These are phyloP conservation scores for Lactarius akahatsu DNA, from an alignment of 768 basidiomycete species.

Conservation along the genomic window DNA sequence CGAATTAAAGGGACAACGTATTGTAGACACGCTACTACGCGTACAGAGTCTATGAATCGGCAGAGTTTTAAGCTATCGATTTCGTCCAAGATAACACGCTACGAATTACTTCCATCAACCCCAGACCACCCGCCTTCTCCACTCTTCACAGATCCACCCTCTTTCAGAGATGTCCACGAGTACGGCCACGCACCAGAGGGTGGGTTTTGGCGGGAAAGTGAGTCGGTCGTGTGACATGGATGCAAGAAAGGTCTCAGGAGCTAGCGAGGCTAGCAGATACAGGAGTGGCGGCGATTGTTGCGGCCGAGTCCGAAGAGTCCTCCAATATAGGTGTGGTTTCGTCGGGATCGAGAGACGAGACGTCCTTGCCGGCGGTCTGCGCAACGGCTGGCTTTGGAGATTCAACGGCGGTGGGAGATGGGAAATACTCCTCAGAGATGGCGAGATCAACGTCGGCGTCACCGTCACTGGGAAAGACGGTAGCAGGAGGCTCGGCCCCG, in stretches of 20 bases:
- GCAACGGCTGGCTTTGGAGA: not conserved
- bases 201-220: conserved; percentile 14
- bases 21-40: no score
- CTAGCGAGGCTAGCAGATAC: not conserved
- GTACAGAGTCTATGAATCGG: no score
- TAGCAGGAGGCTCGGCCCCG: not conserved
- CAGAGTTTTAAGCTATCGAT: not conserved
- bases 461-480: not conserved
- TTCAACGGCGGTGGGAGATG: not conserved
- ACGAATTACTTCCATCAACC: not conserved
- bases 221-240: conserved; percentile 18
- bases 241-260: conserved; percentile 8
- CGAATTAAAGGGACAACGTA: no score
- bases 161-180: conserved; percentile 13
- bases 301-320: conserved; percentile 4
- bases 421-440: conserved; percentile 6
- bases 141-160: conserved; percentile 3
- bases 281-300: not conserved
- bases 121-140: conserved; percentile 18
- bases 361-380: no score
- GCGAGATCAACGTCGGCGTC: conserved; percentile 14
- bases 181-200: not conserved
- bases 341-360: not conserved
- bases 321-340: not conserved
- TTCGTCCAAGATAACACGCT: not conserved